Evolutionary conservation across 1,284 basidiomycete genomes (phyloP).

Genomic region (Fomitopsis pinicola): DNA sequence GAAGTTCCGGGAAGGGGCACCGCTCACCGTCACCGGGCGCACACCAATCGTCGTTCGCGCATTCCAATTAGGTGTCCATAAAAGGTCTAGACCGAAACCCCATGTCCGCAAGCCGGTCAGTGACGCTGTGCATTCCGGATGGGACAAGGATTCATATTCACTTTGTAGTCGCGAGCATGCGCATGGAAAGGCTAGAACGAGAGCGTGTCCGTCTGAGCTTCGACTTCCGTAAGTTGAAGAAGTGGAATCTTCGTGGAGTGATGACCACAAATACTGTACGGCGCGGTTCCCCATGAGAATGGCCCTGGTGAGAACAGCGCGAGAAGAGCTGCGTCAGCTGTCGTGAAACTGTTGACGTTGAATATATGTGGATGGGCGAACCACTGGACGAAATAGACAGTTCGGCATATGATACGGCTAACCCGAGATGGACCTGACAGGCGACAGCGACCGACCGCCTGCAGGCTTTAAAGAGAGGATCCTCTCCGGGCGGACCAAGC

Average conservation of each 20-base stretch:
- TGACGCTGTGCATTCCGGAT: neutral
- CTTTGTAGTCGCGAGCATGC: neutral
- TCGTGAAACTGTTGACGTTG: neutral
- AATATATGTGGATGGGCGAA: neutral
- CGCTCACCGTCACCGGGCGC: neutral
- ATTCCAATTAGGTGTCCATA: neutral
- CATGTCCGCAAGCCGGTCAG: neutral
- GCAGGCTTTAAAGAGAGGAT: neutral
- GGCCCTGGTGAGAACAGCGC: neutral
- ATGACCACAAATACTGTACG: neutral
- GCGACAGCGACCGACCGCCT: neutral
- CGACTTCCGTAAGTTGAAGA: neutral
- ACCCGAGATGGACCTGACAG: neutral
- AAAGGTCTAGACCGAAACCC: neutral
- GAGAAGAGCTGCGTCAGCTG: conserved; percentile 1
- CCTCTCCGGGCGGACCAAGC: neutral
- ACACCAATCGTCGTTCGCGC: conserved; percentile 2
- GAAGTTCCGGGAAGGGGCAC: neutral
- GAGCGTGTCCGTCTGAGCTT: neutral
- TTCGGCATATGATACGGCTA: neutral
- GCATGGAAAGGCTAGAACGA: neutral
- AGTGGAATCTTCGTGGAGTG: neutral
- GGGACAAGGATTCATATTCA: neutral
- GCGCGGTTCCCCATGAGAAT: neutral
- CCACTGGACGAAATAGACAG: neutral